Evolutionary conservation across 345 rosid genomes (phyloP), one percentile per base, ranked within the genome.

Genomic region (Boechera retrofracta): DNA sequence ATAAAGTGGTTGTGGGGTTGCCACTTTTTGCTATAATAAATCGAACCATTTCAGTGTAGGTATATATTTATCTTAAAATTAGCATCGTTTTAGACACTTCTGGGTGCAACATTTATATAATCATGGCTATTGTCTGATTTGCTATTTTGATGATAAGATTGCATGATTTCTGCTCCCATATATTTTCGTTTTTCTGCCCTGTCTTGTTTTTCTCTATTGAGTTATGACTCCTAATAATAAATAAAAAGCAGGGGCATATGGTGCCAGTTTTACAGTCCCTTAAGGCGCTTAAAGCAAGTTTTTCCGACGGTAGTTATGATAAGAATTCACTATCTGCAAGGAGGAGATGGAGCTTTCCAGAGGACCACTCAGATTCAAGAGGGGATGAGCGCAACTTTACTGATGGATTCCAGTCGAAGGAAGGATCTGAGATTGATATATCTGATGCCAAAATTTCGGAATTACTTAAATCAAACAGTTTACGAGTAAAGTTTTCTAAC

Each of bases 211-310:
- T 67, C 12, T 65, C 67, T 38, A 9, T 68, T 9, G 41, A 44
- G 36, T 47, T 61, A 36, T 18, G 75, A 45, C 38, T 79, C 52
- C 82, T 85, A 57, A 73, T 72, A 65, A 71, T 77, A 59, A 52
- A 68, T 73, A 38, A 67, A 73, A 59, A 71, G 67, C 88, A 91
- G 97, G 92, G 97, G 38, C 64, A 87, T 48, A 85, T 89, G 94
- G 81, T 76, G 62, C 88, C 94, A 49, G 91, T 91, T 81, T 67
- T 89, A 69, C 87, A 86, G 82, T 91, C 91, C 80, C 91, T 91
- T 60, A 80, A 81, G 77, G 83, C 86, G 2, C 94, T 91, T 77
- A 83, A 81, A 79, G 78, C 88, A 58, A 83, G 81, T 67, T 85
- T 85, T 69, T 72, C 72, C 24, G 81, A 53, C 51, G 85, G 74